Evolutionary conservation across 2,329 filamentous ascomycete species (phyloP), one percentile per base, ranked within the genome.

Genomic region (Curvularia eragrostidis): DNA sequence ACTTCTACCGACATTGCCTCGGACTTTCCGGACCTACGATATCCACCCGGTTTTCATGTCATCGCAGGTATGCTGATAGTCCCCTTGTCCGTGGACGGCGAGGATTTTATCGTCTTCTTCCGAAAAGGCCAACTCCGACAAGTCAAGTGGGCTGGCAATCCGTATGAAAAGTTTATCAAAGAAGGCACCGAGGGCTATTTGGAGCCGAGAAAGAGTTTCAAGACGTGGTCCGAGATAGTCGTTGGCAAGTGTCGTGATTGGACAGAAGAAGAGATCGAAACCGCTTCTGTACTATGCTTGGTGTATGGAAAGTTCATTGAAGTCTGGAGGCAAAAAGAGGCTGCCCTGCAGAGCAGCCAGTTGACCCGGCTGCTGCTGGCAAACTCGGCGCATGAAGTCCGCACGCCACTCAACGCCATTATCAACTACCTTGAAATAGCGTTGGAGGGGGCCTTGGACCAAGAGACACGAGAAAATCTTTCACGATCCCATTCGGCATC

Each of bases 351-450:
- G 67, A 94, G 82, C 71, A 96, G 90, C 65, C 89, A 93, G 58
- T 81, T 97, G 2, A 96, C 91, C 0, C 83, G 87, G 46, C 77
- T 97, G 3, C 78, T 97, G 1, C 81, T 97, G 21, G 91, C 92
- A 4, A 96, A 97, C 64, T 96, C 92, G 0, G 93, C 93, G 0
- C 93, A 97, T 63, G 93, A 97, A 79, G 91, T 97, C 8, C 88
- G 93, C 48, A 97, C 93, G 0, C 93, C 93, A 0, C 79, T 97
- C 2, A 97, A 97, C 69, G 93, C 93, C 15, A 96, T 97, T 69
- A 96, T 97, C 76, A 97, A 97, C 67, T 97, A 96, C 65, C 84
- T 97, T 1, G 93, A 97, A 67, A 96, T 97, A 63, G 93, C 93
- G 0, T 79, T 97, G 1, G 93, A 97, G 77, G 91, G 92, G 0